Evolutionary conservation across 2,329 filamentous ascomycete genomes (phyloP), one percentile per base, ranked within the genome.

Genomic region (Fonsecaea pedrosoi): DNA sequence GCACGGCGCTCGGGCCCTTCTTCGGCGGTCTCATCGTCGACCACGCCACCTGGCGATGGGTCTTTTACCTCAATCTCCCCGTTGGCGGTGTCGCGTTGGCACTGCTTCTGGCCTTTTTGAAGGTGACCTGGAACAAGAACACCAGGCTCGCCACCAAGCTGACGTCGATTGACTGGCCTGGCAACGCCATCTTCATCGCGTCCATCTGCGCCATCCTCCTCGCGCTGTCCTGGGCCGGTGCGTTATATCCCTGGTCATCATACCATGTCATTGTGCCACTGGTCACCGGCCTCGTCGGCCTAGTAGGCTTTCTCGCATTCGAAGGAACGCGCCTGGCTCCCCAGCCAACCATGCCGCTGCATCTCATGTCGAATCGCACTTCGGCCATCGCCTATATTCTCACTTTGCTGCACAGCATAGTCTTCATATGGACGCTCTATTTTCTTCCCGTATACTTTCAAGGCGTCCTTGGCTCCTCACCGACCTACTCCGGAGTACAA

Each of bases 51-150:
- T 71, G 68, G 70, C 60, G 70, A 63, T 68, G 64, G 65, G 54
- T 73, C n/a, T 85, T 86, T 60, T 83, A 79, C 60, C 72, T 83
- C 32, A 81, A 81, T 64, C 70, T 82, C 2, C 81, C 80, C 30
- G 59, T 75, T 60, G 66, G 71, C 55, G 67, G 58, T 21, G 55
- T 74, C 58, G 64, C 66, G 53, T n/a, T 69, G 10, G 59, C 54
- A 63, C 71, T 74, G 62, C 71, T 60, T 64, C 69, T 21, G 74
- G 80, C 35, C 75, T 78, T 48, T 78, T 75, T 54, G 70, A 80
- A 21, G 76, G 62, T 71, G 15, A 59, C 45, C 5, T 53, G 57
- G 34, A 42, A 79, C 30, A 62, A 56, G 18, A 13, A 58, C 3
- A 18, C 48, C 15, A 53, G 79, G 1, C 72, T 84, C 1, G n/a